Percentiles rank a stretch among this genome's conserved stretches.
phyloP scores from a whole-genome alignment of 1,284 basidiomycete genomes.

The Leccinum huronense region DNA sequence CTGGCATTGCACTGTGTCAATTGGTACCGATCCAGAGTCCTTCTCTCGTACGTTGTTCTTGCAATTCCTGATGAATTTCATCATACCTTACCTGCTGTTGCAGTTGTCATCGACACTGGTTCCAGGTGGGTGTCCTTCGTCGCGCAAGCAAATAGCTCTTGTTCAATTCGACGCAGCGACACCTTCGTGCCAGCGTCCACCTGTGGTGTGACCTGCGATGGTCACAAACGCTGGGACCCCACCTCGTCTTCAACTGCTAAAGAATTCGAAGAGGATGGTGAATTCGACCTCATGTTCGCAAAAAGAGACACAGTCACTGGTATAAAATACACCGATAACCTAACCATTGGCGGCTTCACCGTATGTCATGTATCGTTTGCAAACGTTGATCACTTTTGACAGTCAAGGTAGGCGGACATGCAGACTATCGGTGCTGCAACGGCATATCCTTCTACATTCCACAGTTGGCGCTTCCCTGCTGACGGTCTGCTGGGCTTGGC shows the following conservation, averaged over 20 bases:
- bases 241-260: neutral
- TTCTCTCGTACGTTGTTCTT: neutral
- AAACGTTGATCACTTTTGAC: neutral
- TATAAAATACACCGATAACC: neutral
- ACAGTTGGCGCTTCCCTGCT: neutral
- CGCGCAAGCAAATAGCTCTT: neutral
- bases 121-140: neutral
- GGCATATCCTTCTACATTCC: neutral
- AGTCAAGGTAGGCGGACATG: neutral
- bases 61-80: neutral
- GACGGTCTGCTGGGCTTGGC: neutral
- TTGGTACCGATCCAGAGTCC: neutral
- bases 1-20: neutral
- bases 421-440: neutral
- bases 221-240: neutral
- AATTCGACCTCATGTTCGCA: neutral
- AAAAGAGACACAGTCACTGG: neutral
- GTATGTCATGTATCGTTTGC: neutral
- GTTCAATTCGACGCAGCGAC: neutral
- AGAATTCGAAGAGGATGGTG: neutral
- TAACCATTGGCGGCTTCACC: neutral
- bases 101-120: neutral
- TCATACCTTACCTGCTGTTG: neutral
- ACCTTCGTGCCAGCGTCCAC: neutral
- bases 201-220: neutral